Evolutionary conservation across 345 rosid species (phyloP), one percentile per base, ranked within the genome.

Genomic region (Citrus sp.): DNA sequence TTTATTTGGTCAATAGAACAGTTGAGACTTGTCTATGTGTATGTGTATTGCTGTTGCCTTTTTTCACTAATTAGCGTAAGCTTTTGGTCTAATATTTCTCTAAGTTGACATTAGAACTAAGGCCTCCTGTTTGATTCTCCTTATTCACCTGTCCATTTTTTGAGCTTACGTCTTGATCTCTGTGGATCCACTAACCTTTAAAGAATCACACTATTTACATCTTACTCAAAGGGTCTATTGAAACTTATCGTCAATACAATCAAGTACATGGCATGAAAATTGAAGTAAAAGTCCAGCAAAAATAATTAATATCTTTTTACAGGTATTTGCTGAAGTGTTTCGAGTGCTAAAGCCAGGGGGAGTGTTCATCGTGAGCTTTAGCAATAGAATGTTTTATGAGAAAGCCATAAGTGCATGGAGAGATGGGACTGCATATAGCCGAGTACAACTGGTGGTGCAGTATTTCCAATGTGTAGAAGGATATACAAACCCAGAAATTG

Each of bases 321-420:
- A 54, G 58, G 58, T 54, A 54, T 54, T 92, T 83, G 89, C 90
- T 14, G 89, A 93, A 78, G 90, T 92, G 80, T 90, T 85, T 79
- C 81, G 96, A 37, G 91, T 91, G 74, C 84, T 95, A 24, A 91
- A 85, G 83, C 93, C 96, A 0, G 99, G 98, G 76, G 97, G 99
- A 22, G 80, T 87, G 24, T 87, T 91, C 74, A 88, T 93, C 25
- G 95, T 89, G 72, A 92, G 98, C 87, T 93, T 95, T 70, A 95
- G 98, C 94, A 95, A 89, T 81, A 81, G 97, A 56, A 84, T 93
- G 85, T 95, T 95, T 85, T 92, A 92, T 76, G 97, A 95, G 86
- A 95, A 95, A 87, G 98, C 94, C 38, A 86, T 93, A 42, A 81
- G 84, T 69, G 85, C 87, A 34, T 93, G 98, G 98, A 85, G 98